Percentiles rank a stretch among this genome's conserved stretches.
phyloP scores from a whole-genome alignment of 1,284 basidiomycete genomes.

The Rhizopogon hawkerae region DNA sequence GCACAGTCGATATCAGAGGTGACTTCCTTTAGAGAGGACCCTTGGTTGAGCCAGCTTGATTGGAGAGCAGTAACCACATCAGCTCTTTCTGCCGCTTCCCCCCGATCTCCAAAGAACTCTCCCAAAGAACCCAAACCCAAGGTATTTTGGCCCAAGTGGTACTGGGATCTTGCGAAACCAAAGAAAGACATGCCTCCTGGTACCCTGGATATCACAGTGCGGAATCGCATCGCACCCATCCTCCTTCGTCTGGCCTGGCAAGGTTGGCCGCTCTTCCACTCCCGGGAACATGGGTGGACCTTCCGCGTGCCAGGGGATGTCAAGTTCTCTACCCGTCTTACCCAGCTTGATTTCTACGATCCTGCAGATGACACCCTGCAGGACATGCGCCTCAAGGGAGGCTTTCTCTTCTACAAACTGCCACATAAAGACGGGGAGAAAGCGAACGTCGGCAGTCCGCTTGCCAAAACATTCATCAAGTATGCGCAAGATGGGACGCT shows the following conservation, averaged over 20 bases:
- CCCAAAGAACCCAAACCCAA: slow-evolving; percentile 6
- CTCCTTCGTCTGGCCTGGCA: slow-evolving; percentile 86
- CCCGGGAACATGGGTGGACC: slow-evolving; percentile 87
- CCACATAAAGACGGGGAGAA: slow-evolving; percentile 94
- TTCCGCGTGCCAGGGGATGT: slow-evolving; percentile 60
- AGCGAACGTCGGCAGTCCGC: slow-evolving; percentile 89
- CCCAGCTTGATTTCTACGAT: slow-evolving; percentile 50
- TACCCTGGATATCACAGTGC: slow-evolving; percentile 79
- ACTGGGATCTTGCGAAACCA: slow-evolving; percentile 80
- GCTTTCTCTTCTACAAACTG: slow-evolving; percentile 77
- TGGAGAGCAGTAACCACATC: slow-evolving; percentile 20
- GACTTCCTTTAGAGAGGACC: slow-evolving; percentile 30
- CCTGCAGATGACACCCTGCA: slow-evolving; percentile 46
- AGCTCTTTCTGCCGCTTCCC: background rate
- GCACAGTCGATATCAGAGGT: slow-evolving; percentile 28
- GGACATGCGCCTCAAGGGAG: slow-evolving; percentile 33
- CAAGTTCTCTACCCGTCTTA: slow-evolving; percentile 32
- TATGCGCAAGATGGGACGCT: slow-evolving; percentile 82
- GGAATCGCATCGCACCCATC: slow-evolving; percentile 78
- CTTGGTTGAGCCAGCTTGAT: slow-evolving; percentile 62
- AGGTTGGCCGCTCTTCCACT: slow-evolving; percentile 79
- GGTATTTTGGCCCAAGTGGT: slow-evolving; percentile 86
- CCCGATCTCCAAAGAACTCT: background rate
- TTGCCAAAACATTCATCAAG: slow-evolving; percentile 85
- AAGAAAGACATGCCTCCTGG: slow-evolving; percentile 58